Base-by-base conservation (phyloP, 495 filamentous ascomycete genomes). In the Talaromyces stipitatus region DNA sequence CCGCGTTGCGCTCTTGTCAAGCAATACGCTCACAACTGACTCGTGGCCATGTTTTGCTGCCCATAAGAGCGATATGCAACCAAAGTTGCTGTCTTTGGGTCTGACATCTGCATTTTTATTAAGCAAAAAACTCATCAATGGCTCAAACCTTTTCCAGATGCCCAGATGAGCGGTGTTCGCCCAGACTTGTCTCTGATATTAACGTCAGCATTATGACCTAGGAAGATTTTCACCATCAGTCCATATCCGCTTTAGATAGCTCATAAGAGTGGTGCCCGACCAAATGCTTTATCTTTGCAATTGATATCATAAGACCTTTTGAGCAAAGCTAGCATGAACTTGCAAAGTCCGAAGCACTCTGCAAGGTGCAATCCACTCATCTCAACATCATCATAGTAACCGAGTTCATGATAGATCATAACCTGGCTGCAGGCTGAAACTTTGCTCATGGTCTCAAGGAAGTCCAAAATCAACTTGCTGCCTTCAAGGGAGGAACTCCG, bases 221-320 rank as follows among this genome's bases (percentile, higher is more conserved):
- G 56, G 29, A 66, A 58, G 32, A 66, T 57, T 57, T 66, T 62
- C 18, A 71, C 69, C 18, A 72, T 60, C 23, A 22, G 59, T 20
- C 61, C 62, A 46, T 76, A 60, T 32, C 70, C 70, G 3, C 64
- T 67, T 27, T 68, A 64, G 14, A 67, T 66, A 14, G 74, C 73
- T 53, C 65, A 71, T 33, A 62, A 69, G 20, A 78, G 62, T 4
- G 70, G 63, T 14, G 58, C 58, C 11, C n/a, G 20, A 28, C 50
- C 55, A 47, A 54, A 59, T 12, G 23, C 38, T 23, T 41, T 55
- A 43, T 55, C 52, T 33, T 56, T 56, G 18, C 4, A 22, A 30
- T 56, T 45, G 11, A 36, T 12, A 27, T 56, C 54, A 27, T 43
- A 4, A 10, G 14, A 12, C 7, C 16, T 22, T 55, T 47, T 22